Evolutionary conservation across 2,329 filamentous ascomycete genomes (phyloP).

Genomic region (Cercospora janseana): DNA sequence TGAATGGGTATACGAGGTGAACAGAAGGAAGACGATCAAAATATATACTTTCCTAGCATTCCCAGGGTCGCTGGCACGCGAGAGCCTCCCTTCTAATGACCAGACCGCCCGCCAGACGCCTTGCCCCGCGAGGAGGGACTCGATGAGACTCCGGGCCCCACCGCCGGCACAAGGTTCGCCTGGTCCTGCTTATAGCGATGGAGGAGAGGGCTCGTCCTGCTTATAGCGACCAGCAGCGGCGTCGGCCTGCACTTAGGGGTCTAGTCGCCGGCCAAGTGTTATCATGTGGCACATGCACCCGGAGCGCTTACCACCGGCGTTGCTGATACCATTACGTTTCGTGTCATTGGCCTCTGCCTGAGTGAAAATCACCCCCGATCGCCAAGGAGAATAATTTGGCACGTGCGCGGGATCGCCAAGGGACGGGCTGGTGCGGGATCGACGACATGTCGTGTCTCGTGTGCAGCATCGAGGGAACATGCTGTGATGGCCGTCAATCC

Average conservation of each 20-base stretch:
- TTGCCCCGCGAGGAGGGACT: constrained; percentile 4
- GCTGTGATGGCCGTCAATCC: constrained; percentile 14
- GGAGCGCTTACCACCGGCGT: constrained; percentile 11
- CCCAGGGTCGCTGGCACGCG: constrained; percentile 6
- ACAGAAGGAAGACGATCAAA: neutral
- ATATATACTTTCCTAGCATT: constrained; percentile 15
- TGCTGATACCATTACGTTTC: constrained; percentile 14
- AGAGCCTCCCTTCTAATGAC: neutral
- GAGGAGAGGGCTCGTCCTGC: constrained; percentile 6
- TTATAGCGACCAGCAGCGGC: constrained; percentile 7
- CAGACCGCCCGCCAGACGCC: constrained; percentile 1
- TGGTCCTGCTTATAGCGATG: constrained; percentile 14
- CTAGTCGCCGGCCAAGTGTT: constrained; percentile 1
- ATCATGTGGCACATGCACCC: constrained; percentile 11
- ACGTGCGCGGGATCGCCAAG: neutral
- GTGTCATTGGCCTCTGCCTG: constrained; percentile 1
- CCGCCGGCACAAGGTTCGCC: constrained; percentile 10
- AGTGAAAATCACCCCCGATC: neutral
- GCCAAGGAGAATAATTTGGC: neutral
- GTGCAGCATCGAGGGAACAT: neutral
- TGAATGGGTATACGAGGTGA: constrained; percentile 1
- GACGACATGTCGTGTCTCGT: constrained; percentile 2
- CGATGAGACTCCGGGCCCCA: constrained; percentile 6
- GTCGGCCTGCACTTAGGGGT: constrained; percentile 12
- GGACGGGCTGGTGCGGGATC: neutral